Base-by-base conservation (phyloP, 139 green algal genomes). In the Pseudopediastrum boryanum region DNA sequence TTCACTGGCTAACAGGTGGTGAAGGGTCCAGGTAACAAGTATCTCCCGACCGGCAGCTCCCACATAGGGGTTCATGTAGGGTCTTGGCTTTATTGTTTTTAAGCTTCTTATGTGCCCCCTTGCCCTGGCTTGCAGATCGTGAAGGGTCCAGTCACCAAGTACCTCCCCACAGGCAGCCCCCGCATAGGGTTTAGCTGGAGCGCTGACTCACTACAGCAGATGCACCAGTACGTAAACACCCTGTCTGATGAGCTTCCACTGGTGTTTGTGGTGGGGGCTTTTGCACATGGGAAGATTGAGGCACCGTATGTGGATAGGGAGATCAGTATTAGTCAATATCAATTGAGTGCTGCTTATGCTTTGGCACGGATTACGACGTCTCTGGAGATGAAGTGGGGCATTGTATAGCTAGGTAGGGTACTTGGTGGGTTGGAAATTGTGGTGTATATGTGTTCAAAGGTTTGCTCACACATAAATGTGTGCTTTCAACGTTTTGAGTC, bases 241-340 rank as follows among this genome's bases (percentile, higher is more conserved):
- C 56, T 94, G 50, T 39, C 54, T 3, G 76, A 85, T 4, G 85
- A 86, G 13, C 51, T 77, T 33, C 79, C 92, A 13, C 71, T 95
- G 0, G 92, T 96, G 31, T 98, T 98, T 86, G 86, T 96, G 58
- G 87, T 99, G 35, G 96, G 96, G 2, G 96, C 91, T 0, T 97
- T 98, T 79, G 91, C 95, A 21, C 93, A 98, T 80, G 96, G 96
- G 13, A 90, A 94, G 69, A 92, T 99, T 35, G 93, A 98, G 41
- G 82, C 89, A 3, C 70, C 82, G 12, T 98, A 96, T 61, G 87
- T 91, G 2, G 96, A 99, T 75, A 58, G 93, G 73, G 87, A 93
- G 56, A 85, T 98, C 10, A 93, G 87, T 38, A 89, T 99, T n/a
- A 94, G 85, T 0, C 84, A 98, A 82, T 99, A 95, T 79, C 91